These are phyloP conservation scores for Backusella liffmaniae DNA, from an alignment of 192 early-diverging fungal genomes.

Conservation along the genomic window DNA sequence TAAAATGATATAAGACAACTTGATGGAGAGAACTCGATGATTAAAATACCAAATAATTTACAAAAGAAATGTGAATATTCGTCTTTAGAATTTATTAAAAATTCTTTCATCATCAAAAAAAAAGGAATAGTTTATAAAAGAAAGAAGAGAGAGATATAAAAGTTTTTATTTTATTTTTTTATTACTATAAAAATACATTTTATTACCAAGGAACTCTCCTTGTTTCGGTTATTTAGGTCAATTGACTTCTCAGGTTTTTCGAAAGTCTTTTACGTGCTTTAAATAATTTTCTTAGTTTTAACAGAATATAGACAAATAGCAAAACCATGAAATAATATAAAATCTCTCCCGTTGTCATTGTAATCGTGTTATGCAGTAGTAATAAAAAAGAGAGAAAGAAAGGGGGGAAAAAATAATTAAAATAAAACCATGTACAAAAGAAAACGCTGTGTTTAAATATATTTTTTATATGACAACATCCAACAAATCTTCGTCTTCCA, in stretches of 20 bases:
- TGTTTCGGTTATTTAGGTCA: conserved; percentile 4
- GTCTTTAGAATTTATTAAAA: neutral
- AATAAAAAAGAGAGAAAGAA: neutral
- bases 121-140: neutral
- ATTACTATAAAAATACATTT: neutral
- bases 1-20: neutral
- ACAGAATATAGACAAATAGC: neutral
- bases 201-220: neutral
- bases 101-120: neutral
- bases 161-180: neutral
- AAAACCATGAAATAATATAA: neutral
- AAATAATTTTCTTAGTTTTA: neutral
- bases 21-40: no score
- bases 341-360: neutral
- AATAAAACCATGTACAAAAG: neutral
- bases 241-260: neutral
- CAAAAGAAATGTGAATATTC: neutral
- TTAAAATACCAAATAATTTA: neutral
- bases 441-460: neutral
- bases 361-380: neutral
- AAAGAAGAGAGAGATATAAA: neutral
- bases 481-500: conserved; percentile 61
- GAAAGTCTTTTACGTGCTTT: neutral
- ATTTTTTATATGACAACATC: neutral
- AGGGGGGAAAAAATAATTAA: neutral